These are phyloP conservation scores for Fomitiporia mediterranea DNA, from an alignment of 1,284 basidiomycete species.

Conservation along the genomic window DNA sequence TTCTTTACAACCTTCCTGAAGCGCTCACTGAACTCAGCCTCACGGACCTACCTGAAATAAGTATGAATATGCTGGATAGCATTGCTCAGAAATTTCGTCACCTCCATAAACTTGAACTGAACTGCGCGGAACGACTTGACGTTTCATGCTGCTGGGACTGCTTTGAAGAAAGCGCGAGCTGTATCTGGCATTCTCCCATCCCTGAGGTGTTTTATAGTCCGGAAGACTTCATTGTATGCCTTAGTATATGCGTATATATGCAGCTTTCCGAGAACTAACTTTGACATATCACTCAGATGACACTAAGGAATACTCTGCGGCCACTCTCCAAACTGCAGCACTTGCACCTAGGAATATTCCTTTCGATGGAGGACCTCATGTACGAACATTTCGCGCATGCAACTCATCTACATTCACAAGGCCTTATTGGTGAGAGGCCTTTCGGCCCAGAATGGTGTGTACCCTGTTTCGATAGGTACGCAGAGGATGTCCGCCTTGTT, in stretches of 20 bases:
- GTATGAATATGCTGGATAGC: conserved; percentile 40
- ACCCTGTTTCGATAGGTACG: conserved; percentile 15
- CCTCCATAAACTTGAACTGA: conserved; percentile 46
- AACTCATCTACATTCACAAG: neutral
- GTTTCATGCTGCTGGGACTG: conserved; percentile 55
- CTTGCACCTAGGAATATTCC: conserved; percentile 56
- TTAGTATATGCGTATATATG: conserved; percentile 4
- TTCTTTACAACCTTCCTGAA: conserved; percentile 27
- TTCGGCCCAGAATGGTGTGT: conserved; percentile 20
- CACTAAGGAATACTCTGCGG: conserved; percentile 29
- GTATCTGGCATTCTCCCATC: conserved; percentile 57
- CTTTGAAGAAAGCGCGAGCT: conserved; percentile 53
- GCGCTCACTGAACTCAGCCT: conserved; percentile 40
- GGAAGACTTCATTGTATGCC: conserved; percentile 46
- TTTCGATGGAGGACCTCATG: conserved; percentile 44
- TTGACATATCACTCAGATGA: conserved; percentile 17
- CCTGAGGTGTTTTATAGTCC: conserved; percentile 43
- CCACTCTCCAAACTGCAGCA: conserved; percentile 42
- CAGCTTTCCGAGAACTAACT: neutral
- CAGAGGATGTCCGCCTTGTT: conserved; percentile 7
- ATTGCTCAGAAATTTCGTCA: conserved; percentile 43
- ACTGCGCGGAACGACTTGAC: conserved; percentile 53
- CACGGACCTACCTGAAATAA: conserved; percentile 50
- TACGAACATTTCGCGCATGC: conserved; percentile 39
- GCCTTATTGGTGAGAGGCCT: neutral